Base-by-base conservation (phyloP, 768 basidiomycete species). In the Mycena indigotica region DNA sequence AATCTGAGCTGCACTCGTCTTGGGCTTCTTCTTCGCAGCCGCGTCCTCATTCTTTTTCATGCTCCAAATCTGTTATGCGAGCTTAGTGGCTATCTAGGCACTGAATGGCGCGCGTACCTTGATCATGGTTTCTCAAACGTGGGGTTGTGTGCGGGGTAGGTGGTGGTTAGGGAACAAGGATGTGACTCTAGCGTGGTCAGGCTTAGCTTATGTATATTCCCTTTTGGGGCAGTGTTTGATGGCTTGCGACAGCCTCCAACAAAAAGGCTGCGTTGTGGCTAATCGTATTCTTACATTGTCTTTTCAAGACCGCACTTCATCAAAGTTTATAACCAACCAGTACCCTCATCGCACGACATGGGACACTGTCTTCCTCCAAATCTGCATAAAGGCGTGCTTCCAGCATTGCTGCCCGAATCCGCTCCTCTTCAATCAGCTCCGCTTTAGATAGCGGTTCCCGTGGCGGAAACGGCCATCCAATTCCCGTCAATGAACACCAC, bases 41-140 rank as follows among this genome's bases (percentile, higher is more conserved):
- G 92, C 92, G 69, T 98, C 93, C 80, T 98, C 94, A 68, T 89
- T 92, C 88, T 98, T 98, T 87, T 98, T 98, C 90, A 99, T 94
- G 65, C 88, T 93, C 90, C 97, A 98, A 69, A 99, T 98, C 97
- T 99, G 63, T n/a, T 19, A 16, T 60, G 15, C 56, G 29, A 62
- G 62, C 63, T 58, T 39, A 57, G 39, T 21, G 23, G 35, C 35
- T 50, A 50, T 45, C 35, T 17, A 54, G 44, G 58, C 57, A 66
- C 13, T 10, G 12, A 25, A 6, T 8, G 46, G 46, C 8, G 46
- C 63, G 52, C 62, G 52, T 8, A 63, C 61, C 57, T 65, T 65
- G 50, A 65, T 61, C 63, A 65, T 65, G 50, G 61, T 59, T 32
- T 60, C 30, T 40, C 32, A 35, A 35, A 35, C n/a, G n/a, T n/a